Conservation (phyloP, 2,329 filamentous ascomycete species). For the Trichoderma atrobrunneum region DNA sequence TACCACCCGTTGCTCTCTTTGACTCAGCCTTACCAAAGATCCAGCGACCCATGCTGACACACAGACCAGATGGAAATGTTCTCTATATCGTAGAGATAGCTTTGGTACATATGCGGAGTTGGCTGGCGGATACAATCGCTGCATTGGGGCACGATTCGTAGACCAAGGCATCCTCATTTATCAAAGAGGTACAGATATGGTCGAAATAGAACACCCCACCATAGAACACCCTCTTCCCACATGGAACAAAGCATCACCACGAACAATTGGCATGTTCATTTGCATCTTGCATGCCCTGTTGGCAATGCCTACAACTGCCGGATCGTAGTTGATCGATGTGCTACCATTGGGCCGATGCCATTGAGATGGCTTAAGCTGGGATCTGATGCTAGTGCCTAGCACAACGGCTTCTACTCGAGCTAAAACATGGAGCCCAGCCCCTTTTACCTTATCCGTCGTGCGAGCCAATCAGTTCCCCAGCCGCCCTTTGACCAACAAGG, state of each 20-base stretch:
- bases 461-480: constrained; percentile 7
- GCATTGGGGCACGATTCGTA: background rate
- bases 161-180: background rate
- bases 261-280: background rate
- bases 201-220: background rate
- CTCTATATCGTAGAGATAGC: background rate
- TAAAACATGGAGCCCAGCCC: constrained; percentile 6
- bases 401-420: background rate
- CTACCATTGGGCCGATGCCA: background rate
- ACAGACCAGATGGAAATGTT: background rate
- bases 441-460: constrained; percentile 12
- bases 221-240: fast-evolving
- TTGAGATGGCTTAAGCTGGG: background rate
- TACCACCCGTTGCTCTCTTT: background rate
- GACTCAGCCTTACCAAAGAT: background rate
- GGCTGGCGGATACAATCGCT: background rate
- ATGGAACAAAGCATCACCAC: background rate
- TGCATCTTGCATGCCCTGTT: background rate
- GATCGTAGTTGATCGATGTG: background rate
- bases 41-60: background rate
- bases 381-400: constrained; percentile 1
- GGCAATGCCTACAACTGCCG: background rate
- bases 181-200: background rate
- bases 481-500: background rate
- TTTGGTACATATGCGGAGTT: background rate